Conservation (phyloP, 2,329 filamentous ascomycete genomes). For the Trematosphaeria pertusa region DNA sequence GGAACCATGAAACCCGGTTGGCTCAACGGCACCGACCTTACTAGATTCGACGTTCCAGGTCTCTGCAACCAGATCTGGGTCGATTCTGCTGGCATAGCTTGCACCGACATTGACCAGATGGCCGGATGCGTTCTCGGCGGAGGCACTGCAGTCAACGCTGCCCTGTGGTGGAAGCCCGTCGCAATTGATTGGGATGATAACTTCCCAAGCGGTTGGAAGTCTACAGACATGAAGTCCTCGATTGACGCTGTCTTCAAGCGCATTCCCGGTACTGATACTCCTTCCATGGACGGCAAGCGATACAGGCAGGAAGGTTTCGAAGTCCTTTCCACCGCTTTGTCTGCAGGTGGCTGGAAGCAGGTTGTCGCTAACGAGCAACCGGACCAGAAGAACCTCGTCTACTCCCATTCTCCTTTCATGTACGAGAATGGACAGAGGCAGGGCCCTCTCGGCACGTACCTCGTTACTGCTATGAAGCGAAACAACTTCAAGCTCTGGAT, state of each 20-base stretch:
- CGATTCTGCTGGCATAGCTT: constrained; percentile 68
- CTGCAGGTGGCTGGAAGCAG: constrained; percentile 66
- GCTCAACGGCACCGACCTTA: constrained; percentile 67
- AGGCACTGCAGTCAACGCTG: constrained; percentile 71
- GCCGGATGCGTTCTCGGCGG: constrained; percentile 75
- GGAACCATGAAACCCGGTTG: constrained; percentile 68
- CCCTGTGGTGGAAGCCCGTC: constrained; percentile 72
- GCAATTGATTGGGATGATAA: constrained; percentile 73
- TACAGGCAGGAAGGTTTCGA: constrained; percentile 74
- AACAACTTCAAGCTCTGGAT: constrained; percentile 72
- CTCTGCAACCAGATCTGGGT: constrained; percentile 75
- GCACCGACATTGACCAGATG: constrained; percentile 75
- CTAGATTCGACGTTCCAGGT: constrained; percentile 74
- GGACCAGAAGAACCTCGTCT: constrained; percentile 70
- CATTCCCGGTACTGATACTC: constrained; percentile 73
- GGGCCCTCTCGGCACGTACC: constrained; percentile 75
- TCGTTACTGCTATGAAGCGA: constrained; percentile 65
- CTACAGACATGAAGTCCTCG: constrained; percentile 65
- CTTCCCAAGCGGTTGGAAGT: constrained; percentile 76
- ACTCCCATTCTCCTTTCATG: constrained; percentile 71
- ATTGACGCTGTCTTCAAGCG: constrained; percentile 69
- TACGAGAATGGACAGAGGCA: constrained; percentile 70
- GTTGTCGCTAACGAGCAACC: constrained; percentile 67
- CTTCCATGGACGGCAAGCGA: constrained; percentile 69
- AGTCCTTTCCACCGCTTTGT: constrained; percentile 66